Percentiles rank a stretch among this genome's conserved stretches.
These are phyloP conservation scores for Colletotrichum orchidophilum DNA, from an alignment of 2,329 filamentous ascomycete genomes.

Conservation along the genomic window DNA sequence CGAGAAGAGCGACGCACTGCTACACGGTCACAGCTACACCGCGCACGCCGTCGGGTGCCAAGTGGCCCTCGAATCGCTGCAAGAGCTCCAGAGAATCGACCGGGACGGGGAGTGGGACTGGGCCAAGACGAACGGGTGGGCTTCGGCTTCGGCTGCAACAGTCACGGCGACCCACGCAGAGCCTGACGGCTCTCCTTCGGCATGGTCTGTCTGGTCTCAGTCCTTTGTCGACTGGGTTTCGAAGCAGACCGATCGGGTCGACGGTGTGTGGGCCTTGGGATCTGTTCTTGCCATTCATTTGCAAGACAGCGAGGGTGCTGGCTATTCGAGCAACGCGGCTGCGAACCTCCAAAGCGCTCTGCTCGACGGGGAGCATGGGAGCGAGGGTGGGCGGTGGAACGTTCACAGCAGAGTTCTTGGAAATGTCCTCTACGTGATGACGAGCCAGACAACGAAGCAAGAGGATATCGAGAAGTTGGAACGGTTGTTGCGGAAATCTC, in stretches of 20 bases:
- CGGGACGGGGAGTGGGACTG: slow-evolving; percentile 63
- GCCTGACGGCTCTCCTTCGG: background rate
- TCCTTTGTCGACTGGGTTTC: slow-evolving; percentile 69
- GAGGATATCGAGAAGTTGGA: slow-evolving; percentile 45
- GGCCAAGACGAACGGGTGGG: slow-evolving; percentile 58
- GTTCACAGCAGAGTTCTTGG: slow-evolving; percentile 65
- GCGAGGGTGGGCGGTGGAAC: slow-evolving; percentile 49
- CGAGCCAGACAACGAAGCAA: slow-evolving; percentile 54
- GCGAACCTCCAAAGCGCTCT: slow-evolving; percentile 48
- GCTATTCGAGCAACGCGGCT: slow-evolving; percentile 59
- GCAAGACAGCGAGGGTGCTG: slow-evolving; percentile 49
- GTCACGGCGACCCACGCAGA: background rate
- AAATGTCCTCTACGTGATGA: slow-evolving; percentile 68
- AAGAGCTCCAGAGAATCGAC: slow-evolving; percentile 68
- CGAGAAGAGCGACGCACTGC: slow-evolving; percentile 80
- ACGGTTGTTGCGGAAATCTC: slow-evolving; percentile 38
- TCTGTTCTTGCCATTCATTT: slow-evolving; percentile 76
- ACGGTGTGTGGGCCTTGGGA: slow-evolving; percentile 77
- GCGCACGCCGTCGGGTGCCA: slow-evolving; percentile 84
- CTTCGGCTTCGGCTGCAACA: background rate
- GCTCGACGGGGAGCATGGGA: background rate
- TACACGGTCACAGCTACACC: slow-evolving; percentile 90
- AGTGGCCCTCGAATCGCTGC: slow-evolving; percentile 75
- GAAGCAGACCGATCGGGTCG: slow-evolving; percentile 58
- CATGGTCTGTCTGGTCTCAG: slow-evolving; percentile 79